These are phyloP conservation scores for Dipsacomyces acuminosporus DNA, from an alignment of 371 early-diverging fungal species.

Conservation along the genomic window DNA sequence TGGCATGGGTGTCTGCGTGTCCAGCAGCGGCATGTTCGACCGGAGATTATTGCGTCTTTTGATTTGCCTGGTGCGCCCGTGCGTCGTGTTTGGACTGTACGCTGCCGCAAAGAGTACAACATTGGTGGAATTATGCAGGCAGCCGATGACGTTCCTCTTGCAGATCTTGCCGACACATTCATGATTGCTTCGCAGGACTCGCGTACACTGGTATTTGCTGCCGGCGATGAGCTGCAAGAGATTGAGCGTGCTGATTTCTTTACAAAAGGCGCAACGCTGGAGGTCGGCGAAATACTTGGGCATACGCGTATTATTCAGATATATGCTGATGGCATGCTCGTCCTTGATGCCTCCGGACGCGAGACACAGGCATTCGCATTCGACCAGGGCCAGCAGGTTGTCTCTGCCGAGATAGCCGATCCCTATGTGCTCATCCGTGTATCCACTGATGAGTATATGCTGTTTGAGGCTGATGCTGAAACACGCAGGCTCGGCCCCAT, in stretches of 20 bases:
- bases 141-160: slow-evolving; percentile 16
- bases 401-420: slow-evolving; percentile 69
- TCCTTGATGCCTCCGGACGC: slow-evolving; percentile 21
- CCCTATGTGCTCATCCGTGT: slow-evolving; percentile 74
- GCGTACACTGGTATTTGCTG: slow-evolving; percentile 59
- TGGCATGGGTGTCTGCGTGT: slow-evolving; percentile 68
- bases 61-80: slow-evolving; percentile 59
- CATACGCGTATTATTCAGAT: slow-evolving; percentile 32
- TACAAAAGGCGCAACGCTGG: slow-evolving; percentile 68
- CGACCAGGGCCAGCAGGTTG: slow-evolving; percentile 4
- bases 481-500: slow-evolving; percentile 19
- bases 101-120: slow-evolving; percentile 30
- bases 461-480: slow-evolving; percentile 56
- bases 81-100: slow-evolving; percentile 60
- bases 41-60: slow-evolving; percentile 65
- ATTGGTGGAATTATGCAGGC: slow-evolving; percentile 37
- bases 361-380: slow-evolving; percentile 20
- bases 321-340: slow-evolving; percentile 9
- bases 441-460: slow-evolving; percentile 57
- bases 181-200: slow-evolving; percentile 40
- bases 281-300: slow-evolving; percentile 16
- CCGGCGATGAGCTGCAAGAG: slow-evolving; percentile 82
- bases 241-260: slow-evolving; percentile 72
- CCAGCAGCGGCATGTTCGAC: slow-evolving; percentile 75
- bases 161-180: slow-evolving; percentile 20